Base-by-base conservation (phyloP, 1,284 basidiomycete genomes). In the Mycena sp. region DNA sequence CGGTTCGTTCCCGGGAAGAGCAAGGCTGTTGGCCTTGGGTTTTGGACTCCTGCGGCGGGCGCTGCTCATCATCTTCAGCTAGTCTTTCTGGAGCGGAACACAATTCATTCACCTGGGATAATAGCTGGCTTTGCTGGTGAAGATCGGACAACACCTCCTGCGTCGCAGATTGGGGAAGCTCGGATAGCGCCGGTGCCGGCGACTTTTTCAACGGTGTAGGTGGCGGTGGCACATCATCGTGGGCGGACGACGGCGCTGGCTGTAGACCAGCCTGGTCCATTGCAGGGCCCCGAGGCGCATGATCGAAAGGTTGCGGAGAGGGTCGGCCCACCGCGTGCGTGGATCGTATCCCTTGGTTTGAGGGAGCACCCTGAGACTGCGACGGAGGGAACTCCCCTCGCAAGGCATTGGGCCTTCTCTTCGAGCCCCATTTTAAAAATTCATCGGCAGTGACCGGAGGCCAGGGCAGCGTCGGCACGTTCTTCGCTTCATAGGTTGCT, bases 41-140 rank as follows among this genome's bases (percentile, higher is more conserved):
- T 48, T 48, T 20, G 18, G 46, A 48, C 46, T 48, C 8, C 46
- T 48, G 46, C n/a, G 46, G 18, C 46, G 46, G 46, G 46, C 46
- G 46, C 46, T 48, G 46, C 46, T 48, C 46, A 48, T 48, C 46
- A 48, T 48, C 46, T 48, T 48, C 46, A 48, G 46, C 46, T 48
- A 48, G 46, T 48, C 46, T 48, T 48, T 44, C 6, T 44, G 41
- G 6, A 44, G 41, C 41, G 41, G 41, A 44, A 44, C 41, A 44
- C 41, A 44, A 44, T 44, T 44, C 41, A 44, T 44, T 44, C 41
- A 44, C 41, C 41, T 44, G 41, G 16, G 41, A 44, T 48, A 48
- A 20, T 48, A 48, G 46, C 46, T 1, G 18, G 46, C 46, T 20
- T 18, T 48, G 11, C 46, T 48, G 11, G 46, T 14, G 46, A 48